These are phyloP conservation scores for Ricinus communis DNA, from an alignment of 345 rosid genomes.

Conservation along the genomic window DNA sequence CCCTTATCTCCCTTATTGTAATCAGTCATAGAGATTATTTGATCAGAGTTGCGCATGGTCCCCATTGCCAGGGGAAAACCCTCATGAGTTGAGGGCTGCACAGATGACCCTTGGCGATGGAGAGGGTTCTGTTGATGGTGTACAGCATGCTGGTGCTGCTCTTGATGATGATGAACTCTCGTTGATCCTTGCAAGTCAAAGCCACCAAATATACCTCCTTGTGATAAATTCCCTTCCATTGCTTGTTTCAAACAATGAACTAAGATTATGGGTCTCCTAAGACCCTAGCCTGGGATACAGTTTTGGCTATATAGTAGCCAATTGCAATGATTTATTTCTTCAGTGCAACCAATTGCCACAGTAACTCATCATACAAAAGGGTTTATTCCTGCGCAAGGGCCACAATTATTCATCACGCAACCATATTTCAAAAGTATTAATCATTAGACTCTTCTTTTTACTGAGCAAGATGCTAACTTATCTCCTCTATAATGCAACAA, in stretches of 20 bases:
- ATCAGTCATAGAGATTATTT: slow-evolving; percentile 39
- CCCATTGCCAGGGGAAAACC: slow-evolving; percentile 75
- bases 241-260: background rate
- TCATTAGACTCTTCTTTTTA: no score
- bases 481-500: no score
- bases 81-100: slow-evolving; percentile 48
- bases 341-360: no score
- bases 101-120: slow-evolving; percentile 43
- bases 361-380: no score
- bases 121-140: slow-evolving; percentile 52
- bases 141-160: slow-evolving; percentile 44
- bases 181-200: slow-evolving; percentile 69
- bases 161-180: slow-evolving; percentile 51
- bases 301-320: no score
- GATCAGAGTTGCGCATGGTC: slow-evolving; percentile 58
- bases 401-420: no score
- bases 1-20: slow-evolving; percentile 58
- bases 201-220: slow-evolving; percentile 68
- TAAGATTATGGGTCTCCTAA: no score
- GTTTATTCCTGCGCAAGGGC: no score
- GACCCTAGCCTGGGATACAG: no score
- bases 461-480: no score
- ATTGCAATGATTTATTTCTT: no score
- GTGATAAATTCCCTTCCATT: slow-evolving; percentile 64
- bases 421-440: no score